Base-by-base conservation (phyloP, 73 alveolate species). In the Tetrahymena borealis region DNA sequence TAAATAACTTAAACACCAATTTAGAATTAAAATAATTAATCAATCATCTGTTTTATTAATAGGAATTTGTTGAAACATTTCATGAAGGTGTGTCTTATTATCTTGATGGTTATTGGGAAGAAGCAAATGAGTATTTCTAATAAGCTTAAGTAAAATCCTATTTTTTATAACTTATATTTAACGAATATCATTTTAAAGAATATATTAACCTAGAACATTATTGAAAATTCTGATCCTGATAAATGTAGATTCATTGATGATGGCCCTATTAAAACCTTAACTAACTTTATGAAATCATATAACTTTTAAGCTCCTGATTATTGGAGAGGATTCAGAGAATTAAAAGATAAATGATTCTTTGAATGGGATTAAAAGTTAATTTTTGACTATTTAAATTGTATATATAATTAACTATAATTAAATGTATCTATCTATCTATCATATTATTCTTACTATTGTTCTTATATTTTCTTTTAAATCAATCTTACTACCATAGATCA, bases 291-390 rank as follows among this genome's bases (percentile, higher is more conserved):
- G 91, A 95, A 85, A 90, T 95, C 91, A 32, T 28, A 40, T 78
- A 91, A 90, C 39, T 43, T 78, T 11, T 91, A 90, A 90, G 77
- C 85, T 32, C 96, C 98, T 39, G 98, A 98, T 12, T 32, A 78
- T 90, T 97, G 99, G 99, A 78, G 93, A 39, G 99, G 99, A 12
- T 97, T 35, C 78, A 93, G 99, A 90, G 96, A 33, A 11, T 94
- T 97, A 9, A 96, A 98, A 41, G 97, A 95, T 90, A 97, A 97
- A 91, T 97, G 97, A 97, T 85, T 92, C 41, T 90, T 85, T 13
- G 13, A 31, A 40, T 40, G n/a, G n/a, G n/a, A n/a, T n/a, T n/a
- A n/a, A n/a, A n/a, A n/a, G n/a, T n/a, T n/a, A n/a, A n/a, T n/a
- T n/a, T n/a, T n/a, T n/a, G n/a, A n/a, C n/a, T n/a, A n/a, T n/a